These are phyloP conservation scores for Cercospora berteroae DNA, from an alignment of 2,329 filamentous ascomycete species.

Conservation along the genomic window DNA sequence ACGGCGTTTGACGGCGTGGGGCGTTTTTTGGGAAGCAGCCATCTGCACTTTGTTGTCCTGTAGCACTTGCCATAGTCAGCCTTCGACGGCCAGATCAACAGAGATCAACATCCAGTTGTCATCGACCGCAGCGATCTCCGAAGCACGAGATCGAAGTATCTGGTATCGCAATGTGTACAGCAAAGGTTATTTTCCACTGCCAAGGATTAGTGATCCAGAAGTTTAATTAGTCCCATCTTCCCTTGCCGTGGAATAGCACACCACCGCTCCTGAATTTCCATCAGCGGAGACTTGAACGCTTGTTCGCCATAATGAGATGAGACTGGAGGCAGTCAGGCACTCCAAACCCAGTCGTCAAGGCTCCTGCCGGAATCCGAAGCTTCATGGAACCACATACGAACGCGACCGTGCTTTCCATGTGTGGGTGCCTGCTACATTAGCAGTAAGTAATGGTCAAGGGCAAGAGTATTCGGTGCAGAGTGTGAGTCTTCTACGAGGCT, in stretches of 20 bases:
- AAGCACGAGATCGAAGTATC: background rate
- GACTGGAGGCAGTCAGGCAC: background rate
- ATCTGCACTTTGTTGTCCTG: background rate
- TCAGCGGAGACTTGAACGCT: background rate
- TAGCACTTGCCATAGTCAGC: background rate
- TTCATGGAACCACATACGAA: background rate
- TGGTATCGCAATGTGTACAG: background rate
- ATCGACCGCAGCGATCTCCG: background rate
- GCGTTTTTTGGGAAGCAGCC: background rate
- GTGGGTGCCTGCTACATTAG: no score
- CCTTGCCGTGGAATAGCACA: background rate
- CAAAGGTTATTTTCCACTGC: background rate
- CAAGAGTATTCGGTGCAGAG: no score
- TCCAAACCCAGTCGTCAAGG: background rate
- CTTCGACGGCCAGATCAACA: background rate
- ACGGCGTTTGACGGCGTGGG: background rate
- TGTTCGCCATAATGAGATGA: background rate
- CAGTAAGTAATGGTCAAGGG: no score
- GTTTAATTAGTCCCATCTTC: background rate
- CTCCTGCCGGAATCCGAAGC: background rate
- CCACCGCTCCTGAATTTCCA: background rate
- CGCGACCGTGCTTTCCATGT: background rate
- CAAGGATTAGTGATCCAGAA: background rate
- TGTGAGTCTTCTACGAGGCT: no score
- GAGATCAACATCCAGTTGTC: background rate